Base-by-base conservation (phyloP, 208 protist genomes). In the Trypanosoma boissoni region DNA sequence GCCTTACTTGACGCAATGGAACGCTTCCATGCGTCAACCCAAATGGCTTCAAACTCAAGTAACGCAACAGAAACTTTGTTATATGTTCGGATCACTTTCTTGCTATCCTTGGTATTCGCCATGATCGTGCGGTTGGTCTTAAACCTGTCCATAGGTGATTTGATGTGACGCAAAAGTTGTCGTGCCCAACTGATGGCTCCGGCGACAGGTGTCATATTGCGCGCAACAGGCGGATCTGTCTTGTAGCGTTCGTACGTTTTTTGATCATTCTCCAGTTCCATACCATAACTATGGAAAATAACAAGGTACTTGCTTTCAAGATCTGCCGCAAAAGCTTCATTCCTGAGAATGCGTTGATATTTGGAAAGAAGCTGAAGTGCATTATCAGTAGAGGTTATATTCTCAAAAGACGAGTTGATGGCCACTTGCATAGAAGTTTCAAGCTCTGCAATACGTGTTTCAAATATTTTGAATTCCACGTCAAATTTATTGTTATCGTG, bases 121-220 rank as follows among this genome's bases (percentile, higher is more conserved):
- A 97, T 97, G 58, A 97, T 96, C 53, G 82, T 96, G 58, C 84
- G 78, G 68, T 97, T 97, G 37, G 80, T 80, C 75, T 94, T 92
- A 75, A 99, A 98, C 67, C 95, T 92, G 51, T 96, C 78, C 96
- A 99, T 99, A 8, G 97, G 97, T 27, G 78, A 91, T 72, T 98
- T 97, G 68, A 98, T 98, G 70, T 97, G 89, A 23, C 90, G 84
- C 50, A 98, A 87, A 31, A 99, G 82, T 77, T 98, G 96, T 29
- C 96, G 83, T 2, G 91, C 74, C 97, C 97, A 99, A 58, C 74
- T 88, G 58, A 99, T 98, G 27, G 92, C 83, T 46, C 96, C 97
- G 8, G 97, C 86, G 10, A 99, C 93, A 1, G 96, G 97, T 24
- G 97, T 94, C 66, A 91, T 88, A 78, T 99, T 96, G 54, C 97